Percentiles rank a stretch among this genome's conserved stretches.
phyloP scores from a whole-genome alignment of 768 basidiomycete genomes.

The Amanita inopinata region DNA sequence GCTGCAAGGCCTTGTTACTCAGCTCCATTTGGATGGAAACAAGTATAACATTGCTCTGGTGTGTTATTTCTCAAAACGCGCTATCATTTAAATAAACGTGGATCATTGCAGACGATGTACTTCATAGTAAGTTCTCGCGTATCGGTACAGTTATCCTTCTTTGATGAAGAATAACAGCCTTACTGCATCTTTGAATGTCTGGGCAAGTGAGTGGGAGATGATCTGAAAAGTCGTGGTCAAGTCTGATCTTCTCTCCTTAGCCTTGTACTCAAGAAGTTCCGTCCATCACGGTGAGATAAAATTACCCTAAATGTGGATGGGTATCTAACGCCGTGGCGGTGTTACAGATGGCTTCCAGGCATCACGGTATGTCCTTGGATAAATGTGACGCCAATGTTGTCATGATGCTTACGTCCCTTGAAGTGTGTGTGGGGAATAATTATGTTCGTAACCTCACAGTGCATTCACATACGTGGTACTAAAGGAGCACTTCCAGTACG shows the following conservation, averaged over 20 bases:
- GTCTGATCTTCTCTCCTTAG: constrained; percentile 17
- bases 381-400: background rate
- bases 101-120: constrained; percentile 47
- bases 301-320: background rate
- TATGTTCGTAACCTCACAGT: constrained; percentile 29
- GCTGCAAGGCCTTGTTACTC: constrained; percentile 47
- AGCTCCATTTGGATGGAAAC: constrained; percentile 47
- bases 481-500: constrained; percentile 28
- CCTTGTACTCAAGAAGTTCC: constrained; percentile 50
- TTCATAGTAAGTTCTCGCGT: constrained; percentile 49
- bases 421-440: constrained; percentile 58
- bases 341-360: constrained; percentile 48
- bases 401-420: constrained; percentile 1
- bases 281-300: constrained; percentile 44
- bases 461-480: background rate
- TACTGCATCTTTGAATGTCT: constrained; percentile 63
- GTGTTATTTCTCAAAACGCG: constrained; percentile 8
- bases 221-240: constrained; percentile 7
- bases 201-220: constrained; percentile 39
- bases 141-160: background rate
- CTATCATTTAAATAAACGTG: background rate
- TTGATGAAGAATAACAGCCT: constrained; percentile 23
- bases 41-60: constrained; percentile 63
- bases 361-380: constrained; percentile 37
- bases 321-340: constrained; percentile 1